Conservation (phyloP, 495 filamentous ascomycete genomes). For the Parmelia sp. region DNA sequence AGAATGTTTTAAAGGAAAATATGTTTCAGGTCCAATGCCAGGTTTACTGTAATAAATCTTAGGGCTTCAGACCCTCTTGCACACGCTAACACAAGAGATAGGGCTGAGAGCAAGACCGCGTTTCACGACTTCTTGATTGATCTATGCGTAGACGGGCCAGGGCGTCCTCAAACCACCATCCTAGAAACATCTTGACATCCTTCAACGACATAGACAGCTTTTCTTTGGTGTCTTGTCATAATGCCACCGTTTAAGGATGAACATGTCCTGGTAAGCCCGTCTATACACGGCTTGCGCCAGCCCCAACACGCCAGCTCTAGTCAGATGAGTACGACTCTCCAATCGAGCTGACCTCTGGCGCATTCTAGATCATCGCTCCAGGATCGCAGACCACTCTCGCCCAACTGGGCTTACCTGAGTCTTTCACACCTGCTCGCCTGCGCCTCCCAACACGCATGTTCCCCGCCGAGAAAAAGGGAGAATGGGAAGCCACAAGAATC, state of each 20-base stretch:
- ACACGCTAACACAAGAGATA: too few species aligned
- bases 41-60: too few species aligned
- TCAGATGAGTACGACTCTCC: not conserved
- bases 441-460: slow-evolving; percentile 93
- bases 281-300: not conserved
- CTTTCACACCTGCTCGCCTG: slow-evolving; percentile 75
- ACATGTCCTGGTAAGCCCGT: slow-evolving; percentile 56
- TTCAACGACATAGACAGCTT: too few species aligned
- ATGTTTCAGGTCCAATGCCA: too few species aligned
- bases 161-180: too few species aligned
- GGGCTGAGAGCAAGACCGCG: not conserved
- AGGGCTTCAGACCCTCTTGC: too few species aligned
- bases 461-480: slow-evolving; percentile 64
- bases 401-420: slow-evolving; percentile 86
- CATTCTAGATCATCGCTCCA: slow-evolving; percentile 76
- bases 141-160: too few species aligned
- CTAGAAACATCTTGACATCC: too few species aligned
- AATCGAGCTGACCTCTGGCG: slow-evolving; percentile 20
- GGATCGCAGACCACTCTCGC: slow-evolving; percentile 91
- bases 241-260: slow-evolving; percentile 78
- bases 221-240: not conserved
- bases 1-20: too few species aligned
- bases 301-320: not conserved
- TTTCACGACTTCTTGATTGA: not conserved
- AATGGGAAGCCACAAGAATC: slow-evolving; percentile 79